Conservation (phyloP, 2,329 filamentous ascomycete genomes). For the Neopestalotiopsis rosae region DNA sequence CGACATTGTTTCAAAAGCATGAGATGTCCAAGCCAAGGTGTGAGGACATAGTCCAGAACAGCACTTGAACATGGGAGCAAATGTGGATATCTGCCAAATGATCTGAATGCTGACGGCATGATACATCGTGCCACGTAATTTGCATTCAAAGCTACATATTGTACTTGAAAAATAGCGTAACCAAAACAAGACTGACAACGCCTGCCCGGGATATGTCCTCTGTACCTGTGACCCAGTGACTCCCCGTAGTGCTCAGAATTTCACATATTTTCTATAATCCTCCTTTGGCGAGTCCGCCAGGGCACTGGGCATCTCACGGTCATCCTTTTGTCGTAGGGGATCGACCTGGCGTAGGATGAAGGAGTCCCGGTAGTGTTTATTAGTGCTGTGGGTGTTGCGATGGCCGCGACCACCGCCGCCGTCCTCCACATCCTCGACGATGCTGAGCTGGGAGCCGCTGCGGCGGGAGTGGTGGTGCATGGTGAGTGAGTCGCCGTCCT, state of each 20-base stretch:
- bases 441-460: constrained; percentile 27
- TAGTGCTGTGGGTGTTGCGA: not conserved
- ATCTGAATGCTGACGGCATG: not conserved
- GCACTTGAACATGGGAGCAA: not conserved
- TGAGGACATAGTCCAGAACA: not conserved
- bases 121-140: not conserved
- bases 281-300: not conserved
- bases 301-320: not conserved
- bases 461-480: constrained; percentile 20
- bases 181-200: not conserved
- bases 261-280: not conserved
- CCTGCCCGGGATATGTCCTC: not conserved
- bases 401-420: not conserved
- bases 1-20: not conserved
- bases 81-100: too few species aligned
- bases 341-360: constrained; percentile 19
- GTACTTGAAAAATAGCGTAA: not conserved
- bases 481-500: constrained; percentile 29
- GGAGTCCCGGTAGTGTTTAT: constrained; percentile 14
- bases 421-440: not conserved
- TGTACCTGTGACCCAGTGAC: not conserved
- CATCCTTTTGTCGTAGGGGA: constrained; percentile 11
- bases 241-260: constrained; percentile 2
- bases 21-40: not conserved
- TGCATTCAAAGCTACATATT: not conserved